Conservation (phyloP, 805 yeast species). For the Kazachstania martiniae region DNA sequence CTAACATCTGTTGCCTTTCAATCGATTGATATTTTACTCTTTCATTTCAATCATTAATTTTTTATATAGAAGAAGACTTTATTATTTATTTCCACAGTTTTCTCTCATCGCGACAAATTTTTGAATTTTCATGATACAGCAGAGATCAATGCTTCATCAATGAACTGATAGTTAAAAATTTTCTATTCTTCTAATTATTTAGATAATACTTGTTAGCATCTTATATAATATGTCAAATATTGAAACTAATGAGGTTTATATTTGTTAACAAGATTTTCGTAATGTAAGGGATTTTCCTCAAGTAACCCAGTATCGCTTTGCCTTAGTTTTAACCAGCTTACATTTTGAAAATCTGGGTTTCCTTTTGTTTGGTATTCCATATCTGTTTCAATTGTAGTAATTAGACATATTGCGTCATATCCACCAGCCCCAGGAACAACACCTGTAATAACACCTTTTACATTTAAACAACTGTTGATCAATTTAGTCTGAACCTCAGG, state of each 20-base stretch:
- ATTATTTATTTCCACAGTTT: too few species aligned
- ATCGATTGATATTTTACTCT: too few species aligned
- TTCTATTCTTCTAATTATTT: too few species aligned
- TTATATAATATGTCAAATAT: too few species aligned
- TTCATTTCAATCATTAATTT: too few species aligned
- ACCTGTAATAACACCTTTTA: slow-evolving; percentile 83
- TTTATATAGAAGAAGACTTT: too few species aligned
- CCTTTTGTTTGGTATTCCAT: slow-evolving; percentile 23
- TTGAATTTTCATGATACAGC: too few species aligned
- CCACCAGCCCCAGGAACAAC: slow-evolving; percentile 99
- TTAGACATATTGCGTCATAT: slow-evolving; percentile 76
- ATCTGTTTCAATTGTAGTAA: slow-evolving; percentile 40
- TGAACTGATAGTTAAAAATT: too few species aligned
- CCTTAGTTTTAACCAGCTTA: slow-evolving; percentile 56
- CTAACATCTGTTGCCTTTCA: too few species aligned
- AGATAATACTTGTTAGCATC: too few species aligned
- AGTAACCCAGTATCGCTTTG: slow-evolving; percentile 53
- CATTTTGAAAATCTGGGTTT: slow-evolving; percentile 32
- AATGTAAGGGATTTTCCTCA: slow-evolving; percentile 33
- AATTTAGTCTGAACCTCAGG: slow-evolving; percentile 67
- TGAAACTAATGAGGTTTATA: slow-evolving; percentile 5
- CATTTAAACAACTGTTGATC: slow-evolving; percentile 42
- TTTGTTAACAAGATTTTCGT: slow-evolving; percentile 11
- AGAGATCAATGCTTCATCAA: too few species aligned
- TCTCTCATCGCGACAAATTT: too few species aligned